Conservation (phyloP, 2,329 filamentous ascomycete species). For the Colletotrichum tofieldiae region DNA sequence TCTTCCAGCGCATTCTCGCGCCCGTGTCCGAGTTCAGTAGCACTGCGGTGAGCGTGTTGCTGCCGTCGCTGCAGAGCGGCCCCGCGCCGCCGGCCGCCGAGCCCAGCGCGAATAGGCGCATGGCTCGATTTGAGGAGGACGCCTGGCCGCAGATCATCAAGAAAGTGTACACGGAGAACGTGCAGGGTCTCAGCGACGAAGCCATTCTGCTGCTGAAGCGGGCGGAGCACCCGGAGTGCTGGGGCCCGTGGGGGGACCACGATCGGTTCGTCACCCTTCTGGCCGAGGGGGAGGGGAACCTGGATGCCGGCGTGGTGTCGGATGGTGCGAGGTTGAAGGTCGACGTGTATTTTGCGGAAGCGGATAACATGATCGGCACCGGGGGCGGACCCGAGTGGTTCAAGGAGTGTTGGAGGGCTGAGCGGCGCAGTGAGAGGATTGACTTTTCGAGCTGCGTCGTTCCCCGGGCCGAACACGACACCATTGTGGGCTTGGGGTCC, state of each 20-base stretch:
- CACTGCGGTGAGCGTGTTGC: slow-evolving; percentile 12
- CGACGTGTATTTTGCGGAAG: slow-evolving; percentile 50
- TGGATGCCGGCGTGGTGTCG: background rate
- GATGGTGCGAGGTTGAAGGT: slow-evolving; percentile 46
- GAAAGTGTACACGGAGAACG: slow-evolving; percentile 46
- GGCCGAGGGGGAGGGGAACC: slow-evolving; percentile 33
- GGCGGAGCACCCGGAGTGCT: slow-evolving; percentile 42
- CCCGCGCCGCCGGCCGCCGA: background rate
- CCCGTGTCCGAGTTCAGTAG: slow-evolving; percentile 38
- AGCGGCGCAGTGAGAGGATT: slow-evolving; percentile 35
- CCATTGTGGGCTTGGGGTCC: slow-evolving; percentile 4
- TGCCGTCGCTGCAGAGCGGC: slow-evolving; percentile 5
- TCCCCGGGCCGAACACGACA: slow-evolving; percentile 47
- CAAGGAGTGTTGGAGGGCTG: slow-evolving; percentile 47
- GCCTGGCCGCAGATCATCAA: slow-evolving; percentile 43
- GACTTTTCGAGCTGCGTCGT: slow-evolving; percentile 46
- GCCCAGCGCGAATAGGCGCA: background rate
- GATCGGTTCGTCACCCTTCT: slow-evolving; percentile 49
- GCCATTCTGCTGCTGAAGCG: slow-evolving; percentile 50
- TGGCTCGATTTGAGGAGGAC: slow-evolving; percentile 45
- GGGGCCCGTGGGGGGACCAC: slow-evolving; percentile 52
- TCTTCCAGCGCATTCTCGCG: slow-evolving; percentile 45
- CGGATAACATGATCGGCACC: slow-evolving; percentile 50
- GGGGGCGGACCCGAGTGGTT: slow-evolving; percentile 49
- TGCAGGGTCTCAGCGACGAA: slow-evolving; percentile 49